Evolutionary conservation across 2,329 filamentous ascomycete species (phyloP), one percentile per base, ranked within the genome.

Genomic region (Cercospora sp.): DNA sequence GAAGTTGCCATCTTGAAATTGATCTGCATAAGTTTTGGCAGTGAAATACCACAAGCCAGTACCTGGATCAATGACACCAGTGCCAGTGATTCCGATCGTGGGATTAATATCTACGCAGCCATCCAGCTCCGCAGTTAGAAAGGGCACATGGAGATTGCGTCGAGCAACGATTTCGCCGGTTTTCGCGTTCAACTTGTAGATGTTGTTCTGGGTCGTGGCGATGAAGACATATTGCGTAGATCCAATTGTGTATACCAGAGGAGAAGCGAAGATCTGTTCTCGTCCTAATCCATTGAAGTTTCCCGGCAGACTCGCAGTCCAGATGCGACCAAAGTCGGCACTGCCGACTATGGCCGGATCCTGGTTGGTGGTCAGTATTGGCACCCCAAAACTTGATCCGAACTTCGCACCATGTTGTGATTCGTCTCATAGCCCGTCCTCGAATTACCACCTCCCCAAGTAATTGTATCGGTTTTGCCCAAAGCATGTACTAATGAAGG

Each of bases 171-270:
- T 60, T 26, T 55, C 49, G 18, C 65, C 65, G 26, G 65, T 67
- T 9, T 67, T 67, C 3, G 65, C 65, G 21, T 67, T 67, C 30
- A 67, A 37, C 61, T 67, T 67, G 60, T 67, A 67, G n/a, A 67
- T 55, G 18, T 67, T 67, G 53, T 67, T 67, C 28, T 67, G 65
- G 9, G 65, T 67, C 3, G 65, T 67, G n/a, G 65, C 65, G 16
- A 67, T 59, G 34, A 49, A 67, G 53, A 67, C 65, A 40, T 63
- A 67, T 40, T 67, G 65, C 9, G 53, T 59, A n/a, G 57, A 51
- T 12, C 61, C 65, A 51, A 58, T 59, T 6, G 65, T 67, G 60
- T 67, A 67, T 9, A 67, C 65, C 51, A 67, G 53, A 18, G 65
- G 65, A 21, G 49, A 58, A 16, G 65, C 49, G 34, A 67, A 60